These are phyloP conservation scores for Penicillium paneum DNA, from an alignment of 2,329 filamentous ascomycete species.

Conservation along the genomic window DNA sequence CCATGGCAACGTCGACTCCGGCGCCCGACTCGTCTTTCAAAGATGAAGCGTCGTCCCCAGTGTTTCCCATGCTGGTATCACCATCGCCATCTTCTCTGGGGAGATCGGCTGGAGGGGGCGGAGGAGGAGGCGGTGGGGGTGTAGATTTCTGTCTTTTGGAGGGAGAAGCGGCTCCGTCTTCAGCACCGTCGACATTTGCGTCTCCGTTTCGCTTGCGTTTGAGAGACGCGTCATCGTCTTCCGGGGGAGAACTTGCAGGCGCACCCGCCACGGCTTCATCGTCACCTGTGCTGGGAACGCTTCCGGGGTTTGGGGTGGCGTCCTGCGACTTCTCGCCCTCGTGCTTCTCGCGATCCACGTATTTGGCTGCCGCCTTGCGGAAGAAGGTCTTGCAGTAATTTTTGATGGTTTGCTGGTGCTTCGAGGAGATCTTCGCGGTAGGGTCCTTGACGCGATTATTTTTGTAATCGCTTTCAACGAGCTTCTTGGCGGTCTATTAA, in stretches of 20 bases:
- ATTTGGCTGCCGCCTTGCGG: constrained; percentile 79
- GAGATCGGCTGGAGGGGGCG: constrained; percentile 30
- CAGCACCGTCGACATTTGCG: constrained; percentile 2
- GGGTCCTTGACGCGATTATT: constrained; percentile 82
- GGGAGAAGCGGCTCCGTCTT: constrained; percentile 41
- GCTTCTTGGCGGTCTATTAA: constrained; percentile 70
- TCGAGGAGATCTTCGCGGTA: constrained; percentile 65
- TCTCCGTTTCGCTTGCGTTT: constrained; percentile 21
- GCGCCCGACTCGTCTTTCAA: neutral
- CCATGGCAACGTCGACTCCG: neutral
- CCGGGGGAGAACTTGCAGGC: constrained; percentile 46
- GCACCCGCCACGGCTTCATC: constrained; percentile 36
- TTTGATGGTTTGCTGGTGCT: constrained; percentile 78
- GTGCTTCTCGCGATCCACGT: constrained; percentile 63
- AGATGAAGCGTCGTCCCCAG: neutral
- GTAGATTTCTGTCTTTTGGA: constrained; percentile 54
- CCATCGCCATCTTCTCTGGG: constrained; percentile 13
- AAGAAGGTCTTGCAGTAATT: constrained; percentile 81
- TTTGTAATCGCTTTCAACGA: constrained; percentile 89
- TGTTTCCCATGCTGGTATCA: constrained; percentile 14
- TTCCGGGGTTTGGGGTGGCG: constrained; percentile 15
- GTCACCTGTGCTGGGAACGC: constrained; percentile 29
- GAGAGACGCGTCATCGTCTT: constrained; percentile 41
- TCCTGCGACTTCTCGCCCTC: constrained; percentile 50
- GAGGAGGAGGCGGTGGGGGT: constrained; percentile 37